Conservation (phyloP, 352 stramenopile genomes). For the Phytopythium montanum region DNA sequence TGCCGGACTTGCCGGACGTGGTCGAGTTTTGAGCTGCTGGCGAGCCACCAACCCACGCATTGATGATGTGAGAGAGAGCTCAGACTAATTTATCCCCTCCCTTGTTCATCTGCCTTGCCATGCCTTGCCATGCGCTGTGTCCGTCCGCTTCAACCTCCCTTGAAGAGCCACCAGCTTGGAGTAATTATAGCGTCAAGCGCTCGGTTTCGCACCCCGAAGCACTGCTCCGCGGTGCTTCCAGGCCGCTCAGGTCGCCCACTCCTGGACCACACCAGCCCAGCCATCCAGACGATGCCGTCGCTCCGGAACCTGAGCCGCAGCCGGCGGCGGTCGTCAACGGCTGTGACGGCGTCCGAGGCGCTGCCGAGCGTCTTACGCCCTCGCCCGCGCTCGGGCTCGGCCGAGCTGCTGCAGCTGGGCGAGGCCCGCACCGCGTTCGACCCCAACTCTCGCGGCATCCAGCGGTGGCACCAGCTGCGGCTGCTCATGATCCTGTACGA, state of each 20-base stretch:
- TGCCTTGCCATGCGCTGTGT: too few species aligned
- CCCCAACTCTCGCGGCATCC: slow-evolving; percentile 47
- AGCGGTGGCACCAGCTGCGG: slow-evolving; percentile 47
- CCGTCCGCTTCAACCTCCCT: too few species aligned
- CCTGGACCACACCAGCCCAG: too few species aligned
- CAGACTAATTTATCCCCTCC: too few species aligned
- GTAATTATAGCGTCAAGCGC: too few species aligned
- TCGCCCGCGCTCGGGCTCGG: slow-evolving; percentile 36
- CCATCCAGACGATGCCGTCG: neutral
- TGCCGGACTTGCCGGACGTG: slow-evolving; percentile 54
- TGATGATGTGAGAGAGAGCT: neutral
- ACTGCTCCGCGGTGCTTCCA: too few species aligned
- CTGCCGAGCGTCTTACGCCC: slow-evolving; percentile 23
- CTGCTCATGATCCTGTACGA: slow-evolving; percentile 55
- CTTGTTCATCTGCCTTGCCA: too few species aligned
- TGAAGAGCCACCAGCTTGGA: too few species aligned
- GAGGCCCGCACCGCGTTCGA: slow-evolving; percentile 63
- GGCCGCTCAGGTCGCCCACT: too few species aligned
- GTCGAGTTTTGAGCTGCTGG: slow-evolving; percentile 30
- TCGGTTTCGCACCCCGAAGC: too few species aligned
- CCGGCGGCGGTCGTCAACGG: slow-evolving; percentile 21
- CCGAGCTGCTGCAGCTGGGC: slow-evolving; percentile 36
- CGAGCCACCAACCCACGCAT: neutral
- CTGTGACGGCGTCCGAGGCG: slow-evolving; percentile 8
- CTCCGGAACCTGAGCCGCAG: slow-evolving; percentile 6